Conservation (phyloP, 768 basidiomycete species). For the Rhodotorula paludigena region DNA sequence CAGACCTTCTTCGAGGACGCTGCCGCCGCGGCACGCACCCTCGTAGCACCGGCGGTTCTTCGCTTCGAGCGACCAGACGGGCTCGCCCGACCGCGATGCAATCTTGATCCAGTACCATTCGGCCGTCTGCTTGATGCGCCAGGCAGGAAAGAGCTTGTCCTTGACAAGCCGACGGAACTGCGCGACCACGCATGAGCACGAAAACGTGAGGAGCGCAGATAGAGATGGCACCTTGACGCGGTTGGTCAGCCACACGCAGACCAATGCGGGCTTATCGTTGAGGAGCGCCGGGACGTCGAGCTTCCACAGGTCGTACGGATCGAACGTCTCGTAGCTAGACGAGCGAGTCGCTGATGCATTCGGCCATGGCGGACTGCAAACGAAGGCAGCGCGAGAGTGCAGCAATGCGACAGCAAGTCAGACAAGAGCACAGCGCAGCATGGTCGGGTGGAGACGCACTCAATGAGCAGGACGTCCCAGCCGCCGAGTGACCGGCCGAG, state of each 20-base stretch:
- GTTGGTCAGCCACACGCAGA: conserved; percentile 33
- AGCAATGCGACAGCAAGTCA: background rate
- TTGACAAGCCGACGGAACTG: conserved; percentile 30
- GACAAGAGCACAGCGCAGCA: background rate
- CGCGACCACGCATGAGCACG: background rate
- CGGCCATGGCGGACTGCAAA: conserved; percentile 32
- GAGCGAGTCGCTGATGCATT: conserved; percentile 28
- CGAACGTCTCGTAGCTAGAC: conserved; percentile 31
- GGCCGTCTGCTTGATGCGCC: conserved; percentile 1
- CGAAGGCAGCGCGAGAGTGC: background rate
- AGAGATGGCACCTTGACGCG: conserved; percentile 21
- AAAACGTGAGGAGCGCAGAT: background rate
- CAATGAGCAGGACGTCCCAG: conserved; percentile 25
- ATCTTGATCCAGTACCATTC: conserved; percentile 39
- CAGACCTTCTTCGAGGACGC: too few species aligned
- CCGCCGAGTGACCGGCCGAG: background rate
- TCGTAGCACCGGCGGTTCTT: conserved; percentile 27
- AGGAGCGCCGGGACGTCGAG: conserved; percentile 19
- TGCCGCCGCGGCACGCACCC: conserved; percentile 3
- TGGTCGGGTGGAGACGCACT: conserved; percentile 16
- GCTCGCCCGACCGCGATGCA: conserved; percentile 20
- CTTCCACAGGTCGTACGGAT: conserved; percentile 35
- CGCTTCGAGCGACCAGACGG: conserved; percentile 22
- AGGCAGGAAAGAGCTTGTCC: conserved; percentile 31
- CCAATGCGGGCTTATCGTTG: conserved; percentile 5